Evolutionary conservation across 495 filamentous ascomycete species (phyloP).

Genomic region (Astrocystis sublimbata): DNA sequence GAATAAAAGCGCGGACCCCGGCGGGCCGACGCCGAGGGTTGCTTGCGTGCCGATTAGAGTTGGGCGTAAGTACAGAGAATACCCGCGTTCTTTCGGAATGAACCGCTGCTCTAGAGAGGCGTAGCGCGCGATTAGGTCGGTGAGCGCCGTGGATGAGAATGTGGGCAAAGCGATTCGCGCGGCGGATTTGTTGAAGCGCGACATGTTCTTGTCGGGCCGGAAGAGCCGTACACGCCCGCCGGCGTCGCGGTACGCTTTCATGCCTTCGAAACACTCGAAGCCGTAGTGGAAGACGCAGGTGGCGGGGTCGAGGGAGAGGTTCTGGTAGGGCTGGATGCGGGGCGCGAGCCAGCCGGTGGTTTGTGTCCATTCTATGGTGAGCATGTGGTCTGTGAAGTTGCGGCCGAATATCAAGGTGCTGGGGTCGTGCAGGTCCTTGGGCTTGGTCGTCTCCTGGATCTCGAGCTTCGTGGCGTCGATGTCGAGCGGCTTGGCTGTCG

Average conservation of each 20-base stretch:
- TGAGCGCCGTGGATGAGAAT: conserved; percentile 69
- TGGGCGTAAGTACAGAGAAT: conserved; percentile 90
- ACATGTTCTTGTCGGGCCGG: conserved; percentile 97
- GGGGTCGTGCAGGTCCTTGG: conserved; percentile 69
- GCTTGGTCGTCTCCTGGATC: conserved; percentile 71
- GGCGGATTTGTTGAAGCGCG: conserved; percentile 82
- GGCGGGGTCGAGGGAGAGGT: conserved; percentile 91
- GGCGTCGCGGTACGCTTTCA: conserved; percentile 94
- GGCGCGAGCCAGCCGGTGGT: conserved; percentile 72
- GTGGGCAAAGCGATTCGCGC: conserved; percentile 88
- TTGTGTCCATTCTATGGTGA: conserved; percentile 91
- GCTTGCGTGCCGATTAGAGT: conserved; percentile 96
- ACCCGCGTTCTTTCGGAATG: conserved; percentile 81
- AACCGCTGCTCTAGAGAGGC: conserved; percentile 80
- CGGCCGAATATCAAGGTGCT: conserved; percentile 84
- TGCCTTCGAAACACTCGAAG: conserved; percentile 95
- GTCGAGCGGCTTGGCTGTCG: conserved; percentile 49
- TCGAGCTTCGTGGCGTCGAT: conserved; percentile 76
- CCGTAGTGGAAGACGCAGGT: conserved; percentile 99
- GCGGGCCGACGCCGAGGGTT: conserved; percentile 87
- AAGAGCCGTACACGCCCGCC: conserved; percentile 78
- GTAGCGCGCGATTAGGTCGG: conserved; percentile 76
- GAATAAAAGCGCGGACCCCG: conserved; percentile 86
- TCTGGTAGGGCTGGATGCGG: conserved; percentile 88
- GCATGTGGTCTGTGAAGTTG: conserved; percentile 98